Percentiles rank a stretch among this genome's conserved stretches.
These are phyloP conservation scores for Globisporangium acanthophoron DNA, from an alignment of 352 stramenopile species.

Conservation along the genomic window DNA sequence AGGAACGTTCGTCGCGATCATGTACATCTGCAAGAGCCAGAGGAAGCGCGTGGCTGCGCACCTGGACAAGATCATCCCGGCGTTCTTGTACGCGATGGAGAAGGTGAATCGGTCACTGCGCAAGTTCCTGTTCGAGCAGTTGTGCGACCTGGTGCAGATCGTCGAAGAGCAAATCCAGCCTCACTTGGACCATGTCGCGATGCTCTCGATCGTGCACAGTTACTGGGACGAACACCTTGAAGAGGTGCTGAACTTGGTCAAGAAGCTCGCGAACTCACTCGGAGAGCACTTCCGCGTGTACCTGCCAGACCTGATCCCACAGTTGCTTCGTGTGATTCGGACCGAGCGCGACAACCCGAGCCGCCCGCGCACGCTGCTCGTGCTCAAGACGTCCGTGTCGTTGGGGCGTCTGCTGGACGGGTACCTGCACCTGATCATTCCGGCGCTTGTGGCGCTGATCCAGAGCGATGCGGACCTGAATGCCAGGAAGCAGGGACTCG, in stretches of 20 bases:
- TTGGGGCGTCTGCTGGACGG: conserved; percentile 72
- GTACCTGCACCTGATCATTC: conserved; percentile 84
- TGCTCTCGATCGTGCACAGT: conserved; percentile 77
- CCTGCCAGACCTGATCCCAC: conserved; percentile 81
- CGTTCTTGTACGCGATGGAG: conserved; percentile 94
- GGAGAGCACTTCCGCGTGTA: conserved; percentile 88
- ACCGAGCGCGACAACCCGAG: conserved; percentile 64
- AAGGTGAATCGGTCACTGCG: conserved; percentile 80
- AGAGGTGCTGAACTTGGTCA: conserved; percentile 96
- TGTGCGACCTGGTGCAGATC: conserved; percentile 95
- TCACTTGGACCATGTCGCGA: conserved; percentile 75
- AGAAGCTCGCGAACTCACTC: conserved; percentile 86
- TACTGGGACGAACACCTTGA: conserved; percentile 93
- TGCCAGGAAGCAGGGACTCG: conserved; percentile 72
- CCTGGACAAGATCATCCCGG: conserved; percentile 95
- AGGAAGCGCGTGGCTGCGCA: conserved; percentile 93
- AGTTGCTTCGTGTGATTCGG: conserved; percentile 83
- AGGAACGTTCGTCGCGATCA: conserved; percentile 97
- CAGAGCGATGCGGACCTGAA: conserved; percentile 81
- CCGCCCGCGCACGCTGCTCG: conserved; percentile 66
- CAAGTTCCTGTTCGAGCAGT: conserved; percentile 96
- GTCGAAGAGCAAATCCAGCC: conserved; percentile 96
- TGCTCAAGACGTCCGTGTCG: conserved; percentile 75
- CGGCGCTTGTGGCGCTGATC: conserved; percentile 75
- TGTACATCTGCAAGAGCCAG: conserved; percentile 98